Base-by-base conservation (phyloP, 169 alveolate genomes). In the Theileria equi region DNA sequence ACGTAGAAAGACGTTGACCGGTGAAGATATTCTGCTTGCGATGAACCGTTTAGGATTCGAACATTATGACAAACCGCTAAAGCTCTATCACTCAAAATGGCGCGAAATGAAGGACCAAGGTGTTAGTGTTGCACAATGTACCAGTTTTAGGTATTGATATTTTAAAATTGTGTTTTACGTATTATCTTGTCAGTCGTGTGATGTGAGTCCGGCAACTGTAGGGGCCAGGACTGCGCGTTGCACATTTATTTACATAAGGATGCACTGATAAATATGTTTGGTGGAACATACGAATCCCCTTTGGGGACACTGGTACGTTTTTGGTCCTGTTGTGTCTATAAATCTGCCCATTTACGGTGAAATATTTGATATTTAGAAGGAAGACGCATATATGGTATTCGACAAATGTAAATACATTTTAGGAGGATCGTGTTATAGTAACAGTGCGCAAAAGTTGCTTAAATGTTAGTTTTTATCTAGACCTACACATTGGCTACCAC, bases 1-100 rank as follows among this genome's bases (percentile, higher is more conserved):
- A 64, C 88, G 92, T 57, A 82, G 99, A 50, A 95, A 94, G 71
- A 95, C 97, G 13, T 89, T 95, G 25, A 94, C 90, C 73, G 98
- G 97, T 25, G 98, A 94, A 50, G 99, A 95, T 76, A 79, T 95
- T 19, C 59, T 95, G 16, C 71, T 83, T 80, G 95, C 99, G 8
- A 83, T 95, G 86, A 90, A 89, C 44, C 84, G 84, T 40, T 82
- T 94, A 36, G 99, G 98, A 1, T 94, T 90, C 69, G 85, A 68
- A 7, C 81, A 60, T 28, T 77, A 77, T 47, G 40, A 57, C 41
- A 63, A 67, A n/a, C 53, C 81, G 1, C 44, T 77, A 25, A 65
- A 60, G 23, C 32, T 29, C 52, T 66, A 66, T 66, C 86, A 67
- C 43, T 38, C 48, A 11, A 65, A 40, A 23, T 59, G 65, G 81